Percentiles rank a stretch among this genome's conserved stretches.
These are phyloP conservation scores for Penicillium paradoxum DNA, from an alignment of 495 filamentous ascomycete genomes.

Conservation along the genomic window DNA sequence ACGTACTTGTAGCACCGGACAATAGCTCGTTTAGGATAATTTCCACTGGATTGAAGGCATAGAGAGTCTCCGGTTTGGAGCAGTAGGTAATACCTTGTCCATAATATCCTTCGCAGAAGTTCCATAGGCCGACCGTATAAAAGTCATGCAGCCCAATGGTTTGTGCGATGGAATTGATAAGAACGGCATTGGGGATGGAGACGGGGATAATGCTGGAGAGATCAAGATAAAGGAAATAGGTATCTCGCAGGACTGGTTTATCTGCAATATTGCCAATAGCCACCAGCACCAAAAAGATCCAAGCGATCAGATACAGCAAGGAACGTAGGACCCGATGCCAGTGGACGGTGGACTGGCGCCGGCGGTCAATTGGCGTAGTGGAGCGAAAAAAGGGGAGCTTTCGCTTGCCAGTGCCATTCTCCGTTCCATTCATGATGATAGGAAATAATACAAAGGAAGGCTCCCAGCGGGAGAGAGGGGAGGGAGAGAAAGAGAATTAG, in stretches of 20 bases:
- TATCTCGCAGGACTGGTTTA: slow-evolving; percentile 54
- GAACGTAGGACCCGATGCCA: slow-evolving; percentile 52
- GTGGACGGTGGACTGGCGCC: slow-evolving; percentile 29
- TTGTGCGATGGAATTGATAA: slow-evolving; percentile 87
- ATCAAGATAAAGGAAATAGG: slow-evolving; percentile 80
- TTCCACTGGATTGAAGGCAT: slow-evolving; percentile 86
- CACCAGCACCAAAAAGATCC: slow-evolving; percentile 74
- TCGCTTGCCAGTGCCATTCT: slow-evolving; percentile 17
- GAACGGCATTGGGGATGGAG: slow-evolving; percentile 63
- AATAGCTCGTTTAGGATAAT: slow-evolving; percentile 74
- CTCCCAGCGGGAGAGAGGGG: neutral
- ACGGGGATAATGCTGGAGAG: slow-evolving; percentile 78
- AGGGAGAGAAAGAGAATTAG: neutral
- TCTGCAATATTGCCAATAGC: slow-evolving; percentile 65
- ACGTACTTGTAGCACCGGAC: slow-evolving; percentile 69
- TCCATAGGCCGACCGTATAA: slow-evolving; percentile 89
- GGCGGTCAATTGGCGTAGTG: slow-evolving; percentile 20
- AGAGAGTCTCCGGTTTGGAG: slow-evolving; percentile 60
- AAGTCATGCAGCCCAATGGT: slow-evolving; percentile 88
- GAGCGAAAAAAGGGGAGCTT: slow-evolving; percentile 31
- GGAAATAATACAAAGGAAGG: neutral
- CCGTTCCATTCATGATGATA: slow-evolving; percentile 7
- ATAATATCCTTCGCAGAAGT: slow-evolving; percentile 80
- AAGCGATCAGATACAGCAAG: slow-evolving; percentile 64
- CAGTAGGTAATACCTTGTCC: slow-evolving; percentile 68